Conservation (phyloP, 2,329 filamentous ascomycete genomes). For the Fusarium floridanum region DNA sequence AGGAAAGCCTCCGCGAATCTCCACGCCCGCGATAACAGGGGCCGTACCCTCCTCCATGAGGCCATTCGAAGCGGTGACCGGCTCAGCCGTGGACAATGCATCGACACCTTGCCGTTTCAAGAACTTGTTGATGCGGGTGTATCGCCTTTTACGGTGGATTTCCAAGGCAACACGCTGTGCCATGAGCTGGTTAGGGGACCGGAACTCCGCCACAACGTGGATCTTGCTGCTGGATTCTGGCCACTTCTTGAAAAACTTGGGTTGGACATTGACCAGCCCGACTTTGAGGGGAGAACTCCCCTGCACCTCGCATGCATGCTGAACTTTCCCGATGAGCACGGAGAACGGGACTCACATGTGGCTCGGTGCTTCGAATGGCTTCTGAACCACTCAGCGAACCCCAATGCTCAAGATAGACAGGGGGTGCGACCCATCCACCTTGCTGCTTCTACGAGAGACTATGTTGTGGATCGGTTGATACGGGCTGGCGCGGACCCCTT, state of each 20-base stretch:
- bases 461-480: conserved; percentile 18
- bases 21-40: conserved; percentile 7
- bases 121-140: conserved; percentile 21
- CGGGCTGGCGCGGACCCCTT: conserved; percentile 32
- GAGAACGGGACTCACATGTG: not conserved
- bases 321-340: not conserved
- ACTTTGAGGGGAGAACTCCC: conserved; percentile 27
- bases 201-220: not conserved
- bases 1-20: conserved; percentile 13
- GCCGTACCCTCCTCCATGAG: conserved; percentile 27
- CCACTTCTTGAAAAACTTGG: conserved; percentile 10
- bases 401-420: conserved; percentile 11
- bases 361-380: conserved; percentile 18
- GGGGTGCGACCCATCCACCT: conserved; percentile 35
- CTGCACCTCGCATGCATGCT: conserved; percentile 27
- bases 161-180: conserved; percentile 31
- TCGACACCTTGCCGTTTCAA: not conserved
- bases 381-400: not conserved
- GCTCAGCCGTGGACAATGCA: not conserved
- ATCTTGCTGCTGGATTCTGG: not conserved
- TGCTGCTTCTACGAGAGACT: conserved; percentile 26
- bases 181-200: conserved; percentile 24
- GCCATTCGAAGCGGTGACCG: not conserved
- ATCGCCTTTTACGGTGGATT: conserved; percentile 22
- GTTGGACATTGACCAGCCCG: conserved; percentile 15